phyloP scores from a whole-genome alignment of 2,329 filamentous ascomycete species.

The Reticulascus tulasneorum region DNA sequence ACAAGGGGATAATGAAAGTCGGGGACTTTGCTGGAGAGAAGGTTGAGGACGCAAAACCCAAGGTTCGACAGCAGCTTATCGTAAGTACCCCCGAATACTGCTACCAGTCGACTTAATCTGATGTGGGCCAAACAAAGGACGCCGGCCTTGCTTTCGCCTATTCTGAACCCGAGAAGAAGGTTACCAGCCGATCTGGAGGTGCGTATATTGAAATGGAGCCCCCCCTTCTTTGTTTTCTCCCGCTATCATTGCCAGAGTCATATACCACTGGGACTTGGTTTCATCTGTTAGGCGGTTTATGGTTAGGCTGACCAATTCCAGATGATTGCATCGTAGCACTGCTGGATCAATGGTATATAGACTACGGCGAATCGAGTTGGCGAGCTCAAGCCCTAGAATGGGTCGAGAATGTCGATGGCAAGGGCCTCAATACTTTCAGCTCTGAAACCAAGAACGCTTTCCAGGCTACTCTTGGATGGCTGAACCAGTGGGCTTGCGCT shows the following conservation, averaged over 20 bases:
- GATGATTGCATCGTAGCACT: conserved; percentile 92
- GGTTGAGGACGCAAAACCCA: conserved; percentile 81
- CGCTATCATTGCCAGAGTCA: too few species aligned
- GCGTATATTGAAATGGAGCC: too few species aligned
- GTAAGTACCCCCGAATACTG: too few species aligned
- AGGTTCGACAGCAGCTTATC: conserved; percentile 75
- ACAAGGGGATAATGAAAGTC: conserved; percentile 85
- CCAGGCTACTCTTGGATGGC: conserved; percentile 82
- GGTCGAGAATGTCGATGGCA: conserved; percentile 62
- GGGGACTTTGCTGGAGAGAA: conserved; percentile 85
- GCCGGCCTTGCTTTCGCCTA: conserved; percentile 82
- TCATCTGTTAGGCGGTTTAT: too few species aligned
- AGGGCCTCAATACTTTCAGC: conserved; percentile 75
- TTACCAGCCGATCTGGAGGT: conserved; percentile 84
- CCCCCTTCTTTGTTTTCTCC: too few species aligned
- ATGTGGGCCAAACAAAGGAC: too few species aligned
- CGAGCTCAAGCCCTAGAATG: conserved; percentile 69
- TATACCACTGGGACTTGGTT: too few species aligned
- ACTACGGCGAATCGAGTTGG: conserved; percentile 92
- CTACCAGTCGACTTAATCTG: too few species aligned
- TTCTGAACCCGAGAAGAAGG: conserved; percentile 86
- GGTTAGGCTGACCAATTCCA: too few species aligned
- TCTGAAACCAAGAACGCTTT: conserved; percentile 75
- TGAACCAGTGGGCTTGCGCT: conserved; percentile 93
- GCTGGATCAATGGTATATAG: conserved; percentile 96